Evolutionary conservation across 805 yeast species (phyloP).

Genomic region (Candida railenensis): DNA sequence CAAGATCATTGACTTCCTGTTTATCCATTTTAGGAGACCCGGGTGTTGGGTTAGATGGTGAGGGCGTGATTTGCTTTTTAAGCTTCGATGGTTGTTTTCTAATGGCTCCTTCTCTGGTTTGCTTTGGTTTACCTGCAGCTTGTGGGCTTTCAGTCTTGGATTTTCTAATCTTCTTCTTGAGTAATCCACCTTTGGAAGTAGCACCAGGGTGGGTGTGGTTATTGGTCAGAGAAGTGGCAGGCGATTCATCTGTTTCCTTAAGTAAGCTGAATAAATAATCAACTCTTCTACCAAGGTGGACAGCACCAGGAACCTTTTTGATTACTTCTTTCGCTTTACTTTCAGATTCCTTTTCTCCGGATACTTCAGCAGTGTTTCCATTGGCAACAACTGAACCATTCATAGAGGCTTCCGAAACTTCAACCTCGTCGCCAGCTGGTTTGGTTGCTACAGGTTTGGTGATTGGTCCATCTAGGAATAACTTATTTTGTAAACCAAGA

Average conservation of each 20-base stretch:
- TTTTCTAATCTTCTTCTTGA: constrained; percentile 17
- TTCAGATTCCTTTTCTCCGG: constrained; percentile 16
- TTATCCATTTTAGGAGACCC: constrained; percentile 9
- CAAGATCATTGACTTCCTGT: constrained; percentile 40
- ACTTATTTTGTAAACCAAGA: constrained; percentile 78
- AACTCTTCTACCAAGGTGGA: constrained; percentile 87
- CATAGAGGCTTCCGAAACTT: too few relatives aligned
- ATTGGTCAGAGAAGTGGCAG: constrained; percentile 13
- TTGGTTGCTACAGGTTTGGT: constrained; percentile 2
- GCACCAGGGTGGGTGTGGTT: too few relatives aligned
- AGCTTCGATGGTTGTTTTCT: constrained; percentile 10
- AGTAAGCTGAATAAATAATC: constrained; percentile 79
- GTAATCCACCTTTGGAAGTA: constrained; percentile 7
- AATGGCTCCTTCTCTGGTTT: constrained; percentile 9
- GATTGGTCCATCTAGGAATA: constrained; percentile 56
- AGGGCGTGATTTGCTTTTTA: constrained; percentile 10
- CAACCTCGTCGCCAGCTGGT: constrained; percentile 26
- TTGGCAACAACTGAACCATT: constrained; percentile 19
- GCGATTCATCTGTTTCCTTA: constrained; percentile 53
- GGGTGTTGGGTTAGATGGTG: constrained; percentile 2
- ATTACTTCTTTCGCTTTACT: constrained; percentile 25
- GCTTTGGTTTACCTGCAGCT: constrained; percentile 9
- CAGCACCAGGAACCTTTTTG: constrained; percentile 85
- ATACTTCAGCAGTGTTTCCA: constrained; percentile 18
- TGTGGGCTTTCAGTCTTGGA: constrained; percentile 16